These are phyloP conservation scores for Trypanosoma scelopori DNA, from an alignment of 208 protist species.

Conservation along the genomic window DNA sequence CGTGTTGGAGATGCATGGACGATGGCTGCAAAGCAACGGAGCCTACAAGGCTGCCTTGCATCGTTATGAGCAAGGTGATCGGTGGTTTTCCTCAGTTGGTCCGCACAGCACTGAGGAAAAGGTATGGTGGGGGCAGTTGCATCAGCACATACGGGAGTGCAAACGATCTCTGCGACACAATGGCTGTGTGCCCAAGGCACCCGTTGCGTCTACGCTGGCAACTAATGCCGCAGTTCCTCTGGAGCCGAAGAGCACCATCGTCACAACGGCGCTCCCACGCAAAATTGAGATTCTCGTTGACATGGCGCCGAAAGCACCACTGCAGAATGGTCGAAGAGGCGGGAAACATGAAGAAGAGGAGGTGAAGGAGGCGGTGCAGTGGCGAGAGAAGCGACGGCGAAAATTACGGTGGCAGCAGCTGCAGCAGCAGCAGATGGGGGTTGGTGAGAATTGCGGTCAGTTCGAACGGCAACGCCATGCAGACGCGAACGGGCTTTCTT, in stretches of 20 bases:
- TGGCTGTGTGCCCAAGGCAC: conserved; percentile 9
- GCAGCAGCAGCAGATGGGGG: neutral
- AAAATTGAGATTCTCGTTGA: conserved; percentile 40
- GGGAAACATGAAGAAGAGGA: neutral
- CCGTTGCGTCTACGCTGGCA: conserved; percentile 4
- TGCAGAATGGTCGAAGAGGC: neutral
- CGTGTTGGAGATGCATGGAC: conserved; percentile 55
- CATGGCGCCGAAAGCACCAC: neutral
- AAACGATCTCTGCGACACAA: conserved; percentile 31
- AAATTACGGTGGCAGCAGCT: neutral
- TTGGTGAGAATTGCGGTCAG: neutral
- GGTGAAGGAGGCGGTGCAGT: neutral
- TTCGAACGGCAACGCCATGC: neutral
- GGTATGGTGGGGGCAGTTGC: conserved; percentile 37
- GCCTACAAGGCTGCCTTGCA: conserved; percentile 42
- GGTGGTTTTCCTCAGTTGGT: conserved; percentile 52
- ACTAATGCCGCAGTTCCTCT: neutral
- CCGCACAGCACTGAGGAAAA: conserved; percentile 41
- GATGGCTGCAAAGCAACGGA: conserved; percentile 44
- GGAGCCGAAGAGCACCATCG: conserved; percentile 39
- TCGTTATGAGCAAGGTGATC: conserved; percentile 59
- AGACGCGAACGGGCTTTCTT: neutral
- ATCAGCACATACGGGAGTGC: conserved; percentile 35
- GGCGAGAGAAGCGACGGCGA: neutral
- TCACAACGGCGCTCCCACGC: conserved; percentile 61